These are phyloP conservation scores for Ajuga chamaepitys DNA, from an alignment of 257 asterid species.

Conservation along the genomic window DNA sequence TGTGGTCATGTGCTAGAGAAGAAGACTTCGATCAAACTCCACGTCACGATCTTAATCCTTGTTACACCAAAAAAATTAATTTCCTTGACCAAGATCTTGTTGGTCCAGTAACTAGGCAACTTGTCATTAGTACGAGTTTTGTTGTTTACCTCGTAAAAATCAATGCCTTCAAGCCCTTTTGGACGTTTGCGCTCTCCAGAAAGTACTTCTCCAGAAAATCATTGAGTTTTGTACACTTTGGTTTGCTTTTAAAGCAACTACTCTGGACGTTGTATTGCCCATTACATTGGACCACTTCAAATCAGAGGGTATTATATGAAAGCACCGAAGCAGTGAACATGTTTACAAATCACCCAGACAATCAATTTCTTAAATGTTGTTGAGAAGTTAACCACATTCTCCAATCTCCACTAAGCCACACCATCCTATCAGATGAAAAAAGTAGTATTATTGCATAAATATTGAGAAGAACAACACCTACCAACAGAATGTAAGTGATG, in stretches of 20 bases:
- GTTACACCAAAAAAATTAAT: neutral
- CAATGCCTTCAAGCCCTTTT: neutral
- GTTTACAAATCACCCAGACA: too few species aligned
- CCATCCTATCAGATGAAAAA: neutral
- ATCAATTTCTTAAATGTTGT: too few species aligned
- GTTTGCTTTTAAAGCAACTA: constrained; percentile 5
- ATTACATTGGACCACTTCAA: constrained; percentile 27
- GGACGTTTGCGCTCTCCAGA: neutral
- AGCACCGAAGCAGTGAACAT: neutral
- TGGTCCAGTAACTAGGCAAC: constrained; percentile 5
- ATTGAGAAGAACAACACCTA: constrained; percentile 18
- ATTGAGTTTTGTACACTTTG: too few species aligned
- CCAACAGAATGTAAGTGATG: constrained; percentile 17
- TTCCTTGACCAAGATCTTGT: neutral
- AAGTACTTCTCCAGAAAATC: too few species aligned
- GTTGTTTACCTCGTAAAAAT: neutral
- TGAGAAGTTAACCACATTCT: neutral
- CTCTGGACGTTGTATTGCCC: constrained; percentile 25
- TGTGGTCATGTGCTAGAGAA: constrained; percentile 30
- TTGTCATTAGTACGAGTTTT: too few species aligned
- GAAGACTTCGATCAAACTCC: constrained; percentile 26
- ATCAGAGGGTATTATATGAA: neutral
- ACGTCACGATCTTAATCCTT: neutral
- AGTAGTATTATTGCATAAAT: constrained; percentile 10
- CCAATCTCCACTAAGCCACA: neutral